Base-by-base conservation (phyloP, 257 asterid genomes). In the Penstemon eatonii region DNA sequence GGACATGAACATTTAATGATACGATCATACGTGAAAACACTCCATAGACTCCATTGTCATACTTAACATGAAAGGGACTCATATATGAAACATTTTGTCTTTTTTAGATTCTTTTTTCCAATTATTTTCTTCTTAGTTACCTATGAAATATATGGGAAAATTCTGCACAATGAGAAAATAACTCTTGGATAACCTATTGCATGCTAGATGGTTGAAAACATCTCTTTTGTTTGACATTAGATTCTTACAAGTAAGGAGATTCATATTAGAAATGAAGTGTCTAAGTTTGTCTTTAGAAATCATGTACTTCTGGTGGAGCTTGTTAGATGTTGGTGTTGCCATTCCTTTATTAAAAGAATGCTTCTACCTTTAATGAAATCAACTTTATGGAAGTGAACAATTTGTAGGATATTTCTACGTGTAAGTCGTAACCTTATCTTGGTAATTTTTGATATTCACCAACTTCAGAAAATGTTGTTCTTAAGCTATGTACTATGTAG, bases 191-290 rank as follows among this genome's bases (percentile, higher is more conserved):
- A 3, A n/a, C 63, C 12, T 53, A 15, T 49, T 65, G 33, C 25
- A 6, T 59, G 60, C 45, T 37, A 41, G 60, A 56, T 72, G 60
- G 25, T 42, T 18, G 12, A 50, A 40, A 12, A 10, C 55, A 49
- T 60, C 42, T 7, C 7, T 39, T 19, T 11, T 18, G 25, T 39
- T 67, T 57, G 37, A 25, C 18, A 7, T 57, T 13, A 46, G 51
- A 57, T 68, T 63, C 67, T 36, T 68, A 40, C 60, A 54, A 7
- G 47, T 47, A 12, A 11, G 36, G 64, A 42, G 38, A 43, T 6
- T 44, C 42, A 46, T 63, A 55, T 41, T 18, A 9, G n/a, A 8
- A 11, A 18, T 41, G 5, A 7, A 33, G 44, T 10, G 45, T 63
- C 56, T 50, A 15, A 40, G 39, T 47, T 33, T 25, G 7, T 39